These are phyloP conservation scores for Vanderwaltozyma tropicalis DNA, from an alignment of 805 yeast species.

Conservation along the genomic window DNA sequence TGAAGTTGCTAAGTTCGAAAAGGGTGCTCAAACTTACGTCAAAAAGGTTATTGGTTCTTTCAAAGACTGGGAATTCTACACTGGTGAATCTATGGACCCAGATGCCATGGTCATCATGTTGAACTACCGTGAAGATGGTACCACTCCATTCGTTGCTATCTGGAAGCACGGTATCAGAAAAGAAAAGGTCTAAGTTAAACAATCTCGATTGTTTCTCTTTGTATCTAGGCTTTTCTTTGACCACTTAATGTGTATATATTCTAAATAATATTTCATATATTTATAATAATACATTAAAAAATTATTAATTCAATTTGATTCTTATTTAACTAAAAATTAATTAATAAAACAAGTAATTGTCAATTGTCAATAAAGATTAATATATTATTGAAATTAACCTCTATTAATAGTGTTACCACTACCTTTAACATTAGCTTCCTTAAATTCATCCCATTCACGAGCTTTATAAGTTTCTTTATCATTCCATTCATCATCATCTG, in stretches of 20 bases:
- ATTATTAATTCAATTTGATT: no score
- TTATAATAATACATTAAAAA: background rate
- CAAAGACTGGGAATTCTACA: conserved; percentile 99
- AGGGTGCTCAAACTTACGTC: conserved; percentile 93
- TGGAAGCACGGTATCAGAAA: conserved; percentile 97
- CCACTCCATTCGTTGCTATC: conserved; percentile 92
- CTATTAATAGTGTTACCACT: conserved; percentile 76
- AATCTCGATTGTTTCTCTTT: no score
- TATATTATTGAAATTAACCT: conserved; percentile 28
- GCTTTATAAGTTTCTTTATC: conserved; percentile 63
- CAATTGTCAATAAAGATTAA: background rate
- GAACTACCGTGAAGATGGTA: conserved; percentile 99
- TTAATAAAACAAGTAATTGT: no score
- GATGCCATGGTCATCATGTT: conserved; percentile 96
- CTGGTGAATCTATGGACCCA: conserved; percentile 99
- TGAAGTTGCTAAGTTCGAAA: conserved; percentile 77
- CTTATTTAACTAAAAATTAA: no score
- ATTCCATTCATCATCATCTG: conserved; percentile 47
- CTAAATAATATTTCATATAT: background rate
- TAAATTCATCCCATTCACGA: conserved; percentile 89
- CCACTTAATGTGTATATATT: no score
- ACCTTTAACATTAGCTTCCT: conserved; percentile 76
- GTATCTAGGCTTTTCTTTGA: no score
- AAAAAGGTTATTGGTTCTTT: conserved; percentile 92
- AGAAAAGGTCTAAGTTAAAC: conserved; percentile 65